Evolutionary conservation across 169 alveolate species (phyloP).

Genomic region (Babesia bovis): DNA sequence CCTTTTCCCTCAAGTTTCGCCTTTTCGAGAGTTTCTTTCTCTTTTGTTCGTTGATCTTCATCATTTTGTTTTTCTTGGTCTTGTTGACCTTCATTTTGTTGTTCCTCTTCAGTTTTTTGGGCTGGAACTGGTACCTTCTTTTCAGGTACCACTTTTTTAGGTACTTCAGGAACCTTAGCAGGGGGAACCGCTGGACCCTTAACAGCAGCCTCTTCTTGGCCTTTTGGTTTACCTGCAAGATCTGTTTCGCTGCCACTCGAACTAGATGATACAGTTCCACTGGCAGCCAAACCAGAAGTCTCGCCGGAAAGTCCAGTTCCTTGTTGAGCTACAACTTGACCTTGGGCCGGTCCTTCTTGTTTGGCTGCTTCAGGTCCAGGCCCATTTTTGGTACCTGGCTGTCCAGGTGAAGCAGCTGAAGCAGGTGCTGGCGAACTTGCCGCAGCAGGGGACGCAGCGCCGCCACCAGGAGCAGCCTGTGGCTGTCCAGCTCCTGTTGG

Average conservation of each 20-base stretch:
- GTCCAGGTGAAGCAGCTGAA: neutral
- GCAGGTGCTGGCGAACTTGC: neutral
- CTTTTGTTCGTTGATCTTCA: neutral
- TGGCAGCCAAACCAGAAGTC: no score
- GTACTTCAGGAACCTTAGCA: neutral
- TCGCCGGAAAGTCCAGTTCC: neutral
- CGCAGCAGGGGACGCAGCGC: neutral
- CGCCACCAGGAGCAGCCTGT: neutral
- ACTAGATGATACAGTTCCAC: neutral
- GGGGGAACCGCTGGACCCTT: neutral
- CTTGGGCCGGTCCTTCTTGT: neutral
- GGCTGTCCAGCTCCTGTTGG: neutral
- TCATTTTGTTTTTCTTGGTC: neutral
- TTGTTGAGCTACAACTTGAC: no score
- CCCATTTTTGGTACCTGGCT: neutral
- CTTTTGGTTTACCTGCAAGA: neutral
- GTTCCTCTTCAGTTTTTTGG: constrained; percentile 13
- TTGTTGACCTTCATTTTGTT: constrained; percentile 3
- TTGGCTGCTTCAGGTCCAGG: neutral
- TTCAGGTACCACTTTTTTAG: no score
- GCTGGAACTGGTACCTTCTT: no score
- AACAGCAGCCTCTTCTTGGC: no score
- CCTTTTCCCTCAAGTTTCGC: no score
- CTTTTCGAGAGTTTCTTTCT: neutral
- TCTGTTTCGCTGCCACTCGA: neutral